Evolutionary conservation across 1,284 basidiomycete genomes (phyloP), one percentile per base, ranked within the genome.

Genomic region (Somion occarium): DNA sequence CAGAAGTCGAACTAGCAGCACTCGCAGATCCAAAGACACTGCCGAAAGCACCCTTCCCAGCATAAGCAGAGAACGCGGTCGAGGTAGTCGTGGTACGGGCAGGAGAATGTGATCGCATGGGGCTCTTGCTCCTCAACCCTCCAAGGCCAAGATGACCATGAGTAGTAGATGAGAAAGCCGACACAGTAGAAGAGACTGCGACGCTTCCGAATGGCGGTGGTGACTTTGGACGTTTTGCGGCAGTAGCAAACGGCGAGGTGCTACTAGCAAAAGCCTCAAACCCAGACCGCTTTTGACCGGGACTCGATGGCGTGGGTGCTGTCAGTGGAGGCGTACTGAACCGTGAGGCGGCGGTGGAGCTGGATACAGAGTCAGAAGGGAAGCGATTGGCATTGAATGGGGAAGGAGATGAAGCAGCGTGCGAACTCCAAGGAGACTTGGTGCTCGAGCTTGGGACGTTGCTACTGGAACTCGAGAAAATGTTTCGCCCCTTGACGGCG

Each of bases 191-290:
- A 15, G 30, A 7, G 30, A 34, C 30, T 7, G 30, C 15, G 70
- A 61, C 38, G 56, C n/a, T n/a, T n/a, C n/a, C 19, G 48, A 37
- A 4, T 22, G 13, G 65, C 9, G 63, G 62, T 19, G 65, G 66
- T 1, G 66, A 68, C 54, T 66, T 66, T 3, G 66, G 59, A 4
- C 66, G 64, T 55, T 66, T 64, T 3, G 63, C 64, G 0, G 63
- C 79, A 49, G 77, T 68, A n/a, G 82, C 82, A 57, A 88, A 89
- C 3, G 86, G 85, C 1, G 87, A 89, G 27, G 72, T 73, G n/a
- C 76, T 67, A 1, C 83, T 82, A 22, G 86, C 84, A 57, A 87
- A 89, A 1, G 85, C 82, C 76, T 85, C 83, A 62, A 89, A 89
- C 42, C 86, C 86, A 1, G 62, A 64, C 34, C 65, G 64, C 55